Evolutionary conservation across 192 early-diverging fungal genomes (phyloP).

Genomic region (Phycomyces nitens): DNA sequence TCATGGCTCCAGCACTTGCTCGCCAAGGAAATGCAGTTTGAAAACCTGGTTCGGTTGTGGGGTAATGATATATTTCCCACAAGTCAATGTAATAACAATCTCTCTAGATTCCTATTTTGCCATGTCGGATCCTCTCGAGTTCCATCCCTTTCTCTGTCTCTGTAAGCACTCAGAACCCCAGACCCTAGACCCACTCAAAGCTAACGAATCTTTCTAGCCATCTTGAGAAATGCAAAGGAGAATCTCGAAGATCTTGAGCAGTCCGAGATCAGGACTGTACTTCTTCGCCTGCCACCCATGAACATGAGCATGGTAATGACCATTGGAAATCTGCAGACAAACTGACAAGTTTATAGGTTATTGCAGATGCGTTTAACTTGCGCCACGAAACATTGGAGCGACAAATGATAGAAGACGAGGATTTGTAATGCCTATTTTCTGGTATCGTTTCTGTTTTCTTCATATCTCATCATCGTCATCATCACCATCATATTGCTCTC

Average conservation of each 20-base stretch:
- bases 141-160: conserved; percentile 85
- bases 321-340: no score
- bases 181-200: no score
- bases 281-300: conserved; percentile 73
- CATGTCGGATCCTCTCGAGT: conserved; percentile 62
- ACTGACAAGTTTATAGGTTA: conserved; percentile 52
- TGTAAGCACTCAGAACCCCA: conserved; percentile 30
- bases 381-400: conserved; percentile 65
- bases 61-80: conserved; percentile 21
- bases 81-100: not conserved
- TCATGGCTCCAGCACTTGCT: conserved; percentile 83
- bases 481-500: no score
- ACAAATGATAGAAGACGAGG: conserved; percentile 49
- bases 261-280: conserved; percentile 82
- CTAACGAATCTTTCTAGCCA: no score
- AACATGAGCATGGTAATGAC: conserved; percentile 58
- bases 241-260: conserved; percentile 87
- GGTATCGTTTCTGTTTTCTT: not conserved
- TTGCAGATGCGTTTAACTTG: conserved; percentile 67
- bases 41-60: conserved; percentile 78
- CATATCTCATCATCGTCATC: no score
- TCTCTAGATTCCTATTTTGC: conserved; percentile 80
- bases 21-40: conserved; percentile 78
- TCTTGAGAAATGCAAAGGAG: conserved; percentile 71
- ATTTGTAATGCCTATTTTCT: conserved; percentile 6